Evolutionary conservation across 495 filamentous ascomycete species (phyloP), one percentile per base, ranked within the genome.

Genomic region (Cercophora newfieldiana): DNA sequence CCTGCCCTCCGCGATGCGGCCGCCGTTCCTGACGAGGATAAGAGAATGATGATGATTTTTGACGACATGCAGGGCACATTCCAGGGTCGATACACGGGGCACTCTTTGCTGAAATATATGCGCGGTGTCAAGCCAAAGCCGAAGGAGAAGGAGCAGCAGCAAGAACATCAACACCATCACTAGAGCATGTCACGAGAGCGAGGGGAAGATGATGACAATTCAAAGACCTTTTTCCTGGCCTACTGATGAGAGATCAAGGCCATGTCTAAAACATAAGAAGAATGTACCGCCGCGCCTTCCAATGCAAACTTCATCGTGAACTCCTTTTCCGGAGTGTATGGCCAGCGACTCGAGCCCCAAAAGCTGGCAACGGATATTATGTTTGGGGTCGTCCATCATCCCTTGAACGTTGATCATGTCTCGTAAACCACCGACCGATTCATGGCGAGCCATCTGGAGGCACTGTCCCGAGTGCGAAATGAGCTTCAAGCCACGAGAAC

Each of bases 51-150:
- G 47, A 68, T 68, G 66, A 64, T 61, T 8, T 68, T 64, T 53
- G 66, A 68, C 31, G 66, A 68, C 26, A 29, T 68, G 55, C 55
- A 61, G 57, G 33, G 50, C 19, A 68, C 66, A 14, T 59, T 60
- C 22, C 16, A 37, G 55, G 66, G 66, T 8, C n/a, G 66, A 25
- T 68, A 63, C 29, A 68, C 66, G 21, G 61, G 66, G 4, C 22
- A n/a, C 0, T 48, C 18, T 2, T 25, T 68, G 21, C 24, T 68
- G 26, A 59, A 44, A 21, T 28, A 48, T 33, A 29, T 67, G 16
- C 64, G 24, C 14, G 2, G 14, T 5, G 12, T 14, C 6, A 25
- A 31, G 31, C 16, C 57, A 26, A 47, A 60, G 10, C 31, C 6
- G 19, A 19, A 48, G 5, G 1, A 47, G 19, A 31, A 16, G 12